Base-by-base conservation (phyloP, 306 rosid genomes). In the Citrullus amarus region DNA sequence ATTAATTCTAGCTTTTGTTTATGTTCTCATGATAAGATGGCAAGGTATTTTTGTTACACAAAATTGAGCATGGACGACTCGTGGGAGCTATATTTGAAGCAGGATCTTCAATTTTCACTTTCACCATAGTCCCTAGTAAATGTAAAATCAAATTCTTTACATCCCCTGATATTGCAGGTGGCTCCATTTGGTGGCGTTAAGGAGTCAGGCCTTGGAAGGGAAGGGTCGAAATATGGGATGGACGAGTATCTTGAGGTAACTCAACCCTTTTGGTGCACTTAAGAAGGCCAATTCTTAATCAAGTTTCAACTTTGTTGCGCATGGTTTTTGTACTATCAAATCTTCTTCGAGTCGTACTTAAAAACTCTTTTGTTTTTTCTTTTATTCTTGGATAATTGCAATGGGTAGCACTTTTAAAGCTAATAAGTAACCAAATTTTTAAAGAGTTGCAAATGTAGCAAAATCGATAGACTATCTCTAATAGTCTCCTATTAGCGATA, bases 131-230 rank as follows among this genome's bases (percentile, higher is more conserved):
- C 43, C 34, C 22, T 18, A 13, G 25, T 46, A 14, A 77, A 25
- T 78, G 46, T 70, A 43, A 43, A 70, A 68, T 73, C 28, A 25
- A 25, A 25, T 79, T 39, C 39, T 79, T 79, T 51, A 59, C 60
- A 20, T 80, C 9, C 59, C 79, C 44, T 82, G 80, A 34, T 69
- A 41, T 80, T 85, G 84, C 62, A 92, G 99, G 97, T 95, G 87
- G 99, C 97, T 81, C 99, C 99, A 36, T 95, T 95, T 78, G 99
- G 99, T 70, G 99, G 99, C 79, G 80, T 89, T 76, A 95, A 92
- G 83, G 96, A 95, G 85, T 95, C 99, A 3, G 99, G 99, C 66
- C 93, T 95, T 22, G 99, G 99, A 82, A 90, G 99, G 76, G 99
- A 95, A 84, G 99, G 99, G 80, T 95, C 99, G 72, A 95, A 95